Conservation (phyloP, 148 eudicot species). For the Fagopyrum tataricum region DNA sequence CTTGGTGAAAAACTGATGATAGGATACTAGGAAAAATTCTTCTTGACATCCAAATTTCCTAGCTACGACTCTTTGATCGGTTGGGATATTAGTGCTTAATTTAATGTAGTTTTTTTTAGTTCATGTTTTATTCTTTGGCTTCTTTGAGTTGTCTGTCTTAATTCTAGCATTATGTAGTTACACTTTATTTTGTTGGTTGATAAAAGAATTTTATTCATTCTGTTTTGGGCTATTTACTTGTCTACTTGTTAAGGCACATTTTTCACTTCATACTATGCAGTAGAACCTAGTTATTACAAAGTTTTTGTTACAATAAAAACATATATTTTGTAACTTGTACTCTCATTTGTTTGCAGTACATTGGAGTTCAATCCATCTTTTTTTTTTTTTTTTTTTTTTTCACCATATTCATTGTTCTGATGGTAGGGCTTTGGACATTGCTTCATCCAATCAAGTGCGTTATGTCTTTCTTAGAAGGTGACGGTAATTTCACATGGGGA, state of each 20-base stretch:
- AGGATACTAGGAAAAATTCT: neutral
- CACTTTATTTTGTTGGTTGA: neutral
- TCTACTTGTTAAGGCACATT: neutral
- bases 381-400: too few species aligned
- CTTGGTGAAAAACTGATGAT: neutral
- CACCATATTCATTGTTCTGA: neutral
- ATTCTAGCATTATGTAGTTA: neutral
- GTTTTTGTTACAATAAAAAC: neutral
- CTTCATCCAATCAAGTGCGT: neutral
- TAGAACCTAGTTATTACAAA: neutral
- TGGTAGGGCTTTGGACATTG: neutral
- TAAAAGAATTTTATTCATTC: neutral
- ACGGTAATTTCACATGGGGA: constrained; percentile 20
- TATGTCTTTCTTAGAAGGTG: constrained; percentile 1
- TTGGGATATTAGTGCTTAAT: neutral
- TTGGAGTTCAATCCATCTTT: neutral
- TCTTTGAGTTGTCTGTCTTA: neutral
- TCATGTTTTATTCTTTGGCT: neutral
- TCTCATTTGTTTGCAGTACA: neutral
- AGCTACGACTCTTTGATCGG: neutral
- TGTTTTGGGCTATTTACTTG: neutral
- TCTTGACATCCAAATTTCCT: neutral
- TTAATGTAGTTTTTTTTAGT: neutral
- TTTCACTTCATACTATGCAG: neutral
- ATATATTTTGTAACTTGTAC: neutral